Base-by-base conservation (phyloP, 176 grass and related monocot genomes). In the Hordeum marinum region DNA sequence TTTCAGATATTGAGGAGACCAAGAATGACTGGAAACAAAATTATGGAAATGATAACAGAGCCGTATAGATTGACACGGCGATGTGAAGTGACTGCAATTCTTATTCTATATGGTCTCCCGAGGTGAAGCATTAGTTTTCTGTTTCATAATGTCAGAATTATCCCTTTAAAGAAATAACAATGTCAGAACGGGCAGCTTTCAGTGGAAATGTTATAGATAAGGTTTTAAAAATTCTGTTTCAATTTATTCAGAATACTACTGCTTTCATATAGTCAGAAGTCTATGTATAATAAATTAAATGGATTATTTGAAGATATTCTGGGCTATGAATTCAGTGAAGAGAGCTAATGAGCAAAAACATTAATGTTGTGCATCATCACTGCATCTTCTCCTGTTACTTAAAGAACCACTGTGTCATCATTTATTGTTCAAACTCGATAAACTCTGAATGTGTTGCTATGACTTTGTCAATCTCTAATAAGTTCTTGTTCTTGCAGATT, bases 81-180 rank as follows among this genome's bases (percentile, higher is more conserved):
- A 75, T 98, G 96, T 80, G 96, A 98, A 95, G 93, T 98, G 62
- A 98, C 96, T 48, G 96, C 96, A 81, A 95, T 98, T 92, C 91
- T 98, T 18, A 92, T 98, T 90, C 71, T 98, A 1, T 95, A 92
- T 87, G 96, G 96, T 84, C 96, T 98, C n/a, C 96, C 96, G 37
- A 98, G 96, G 96, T 98, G 85, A 79, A 61, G 26, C n/a, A 35
- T 39, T 76, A 69, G 52, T 82, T 79, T 69, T 57, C 32, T 84
- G 32, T 76, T 92, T 52, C 46, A 50, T 50, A 50, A 29, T 48
- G 3, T 52, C 1, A 27, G 6, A 45, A 9, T 26, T 72, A 21
- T 43, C 7, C 11, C 11, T 3, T 5, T 72, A 27, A 52, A 52
- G 5, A 52, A 52, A 52, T 52, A 52, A 46, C 46, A 82, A 76